Base-by-base conservation (phyloP, 1,139 yeast species). In the Arxiozyma telluris region DNA sequence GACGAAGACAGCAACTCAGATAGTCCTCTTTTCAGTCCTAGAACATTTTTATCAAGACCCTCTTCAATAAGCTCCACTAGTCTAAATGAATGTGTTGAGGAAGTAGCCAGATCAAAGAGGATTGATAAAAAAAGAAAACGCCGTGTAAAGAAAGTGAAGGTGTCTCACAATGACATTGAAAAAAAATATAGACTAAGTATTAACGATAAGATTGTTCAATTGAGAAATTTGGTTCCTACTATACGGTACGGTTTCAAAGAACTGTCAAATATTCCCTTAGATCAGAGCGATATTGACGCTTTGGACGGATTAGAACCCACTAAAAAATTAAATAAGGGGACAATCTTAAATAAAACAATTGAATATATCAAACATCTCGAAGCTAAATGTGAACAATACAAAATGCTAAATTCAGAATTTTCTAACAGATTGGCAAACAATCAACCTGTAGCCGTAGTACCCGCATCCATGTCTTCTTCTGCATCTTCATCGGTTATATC, bases 231-330 rank as follows among this genome's bases (percentile, higher is more conserved):
- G 0, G 91, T 86, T 11, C 94, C 94, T 1, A 66, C 83, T 7
- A 67, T 79, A 46, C 71, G 81, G 42, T 72, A 73, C 22, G 69
- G 75, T 5, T 57, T 58, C 41, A 66, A 66, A 30, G 70, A 71
- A 41, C 67, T 67, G 42, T 68, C 71, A 44, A 75, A 73, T 9
- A 68, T 70, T 20, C 62, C 65, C 5, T 54, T 68, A 3, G 56
- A 61, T 18, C 72, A 66, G 15, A 71, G 70, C 25, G 74, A 66
- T 41, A 58, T 62, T 12, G 61, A 60, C 34, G 67, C 84, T 58
- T 73, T 90, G 58, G 96, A 89, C 63, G 96, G 96, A 1, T 76
- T 90, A 55, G 78, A 84, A n/a, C 96, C 96, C 0, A 96, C 96
- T 3, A 75, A 81, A 53, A 89, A 88, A 66, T 76, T 90, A 61